Percentiles rank a stretch among this genome's conserved stretches.
These are phyloP conservation scores for Aureobasidium sp. DNA, from an alignment of 2,329 filamentous ascomycete genomes.

Conservation along the genomic window DNA sequence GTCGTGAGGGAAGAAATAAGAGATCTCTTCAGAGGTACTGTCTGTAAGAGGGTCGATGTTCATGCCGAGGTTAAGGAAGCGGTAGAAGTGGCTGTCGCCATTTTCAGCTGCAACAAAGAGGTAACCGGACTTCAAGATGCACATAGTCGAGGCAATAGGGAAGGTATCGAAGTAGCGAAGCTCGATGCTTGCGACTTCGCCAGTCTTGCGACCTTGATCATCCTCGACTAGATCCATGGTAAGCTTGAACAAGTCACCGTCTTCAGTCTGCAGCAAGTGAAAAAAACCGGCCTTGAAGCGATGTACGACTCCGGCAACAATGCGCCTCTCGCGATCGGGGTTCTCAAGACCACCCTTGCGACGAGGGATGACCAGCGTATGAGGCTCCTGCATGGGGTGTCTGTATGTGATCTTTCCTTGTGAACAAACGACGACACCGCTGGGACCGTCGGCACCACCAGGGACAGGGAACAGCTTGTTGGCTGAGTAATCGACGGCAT, in stretches of 20 bases:
- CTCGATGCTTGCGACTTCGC: conserved; percentile 73
- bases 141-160: conserved; percentile 75
- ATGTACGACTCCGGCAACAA: conserved; percentile 92
- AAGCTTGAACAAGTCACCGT: conserved; percentile 97
- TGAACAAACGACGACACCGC: conserved; percentile 88
- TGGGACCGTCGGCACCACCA: conserved; percentile 85
- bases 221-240: conserved; percentile 87
- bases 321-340: conserved; percentile 76
- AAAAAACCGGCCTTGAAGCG: conserved; percentile 93
- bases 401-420: conserved; percentile 93
- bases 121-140: conserved; percentile 92
- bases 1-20: conserved; percentile 75
- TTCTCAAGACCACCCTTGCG: conserved; percentile 84
- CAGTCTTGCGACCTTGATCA: conserved; percentile 65
- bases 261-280: conserved; percentile 90
- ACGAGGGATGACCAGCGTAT: conserved; percentile 81
- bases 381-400: conserved; percentile 89
- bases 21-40: conserved; percentile 68
- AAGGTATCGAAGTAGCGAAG: conserved; percentile 99
- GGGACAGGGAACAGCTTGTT: conserved; percentile 92
- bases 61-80: conserved; percentile 94
- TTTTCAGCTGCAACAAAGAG: conserved; percentile 87
- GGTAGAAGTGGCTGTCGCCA: conserved; percentile 90
- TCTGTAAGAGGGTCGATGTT: conserved; percentile 80
- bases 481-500: conserved; percentile 81